Evolutionary conservation across 2,329 filamentous ascomycete genomes (phyloP).

Genomic region (Ambrosiella cleistominuta): DNA sequence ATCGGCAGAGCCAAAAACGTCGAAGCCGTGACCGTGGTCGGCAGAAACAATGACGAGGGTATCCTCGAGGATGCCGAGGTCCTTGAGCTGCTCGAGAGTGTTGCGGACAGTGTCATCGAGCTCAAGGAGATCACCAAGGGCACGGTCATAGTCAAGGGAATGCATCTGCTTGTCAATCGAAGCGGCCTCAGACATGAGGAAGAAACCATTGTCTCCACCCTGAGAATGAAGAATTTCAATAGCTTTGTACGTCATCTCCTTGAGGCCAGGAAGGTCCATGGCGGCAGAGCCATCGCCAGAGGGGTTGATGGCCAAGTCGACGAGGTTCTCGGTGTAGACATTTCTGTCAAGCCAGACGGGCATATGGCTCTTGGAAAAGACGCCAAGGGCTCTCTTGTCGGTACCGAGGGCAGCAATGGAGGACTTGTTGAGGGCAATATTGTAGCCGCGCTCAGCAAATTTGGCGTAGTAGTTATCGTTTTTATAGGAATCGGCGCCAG

Average conservation of each 20-base stretch:
- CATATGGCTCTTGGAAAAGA: conserved; percentile 59
- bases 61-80: conserved; percentile 49
- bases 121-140: conserved; percentile 69
- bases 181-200: conserved; percentile 75
- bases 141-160: conserved; percentile 65
- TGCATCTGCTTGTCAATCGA: conserved; percentile 89
- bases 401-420: conserved; percentile 40
- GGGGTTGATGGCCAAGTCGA: conserved; percentile 48
- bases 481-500: conserved; percentile 45
- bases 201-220: conserved; percentile 56
- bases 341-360: conserved; percentile 79
- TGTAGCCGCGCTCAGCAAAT: conserved; percentile 57
- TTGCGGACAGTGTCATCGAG: conserved; percentile 68
- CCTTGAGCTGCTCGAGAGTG: conserved; percentile 51
- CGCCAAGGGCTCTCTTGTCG: conserved; percentile 49
- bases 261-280: conserved; percentile 62
- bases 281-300: conserved; percentile 46
- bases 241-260: conserved; percentile 80
- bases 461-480: conserved; percentile 64
- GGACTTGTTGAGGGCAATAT: conserved; percentile 57
- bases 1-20: conserved; percentile 68
- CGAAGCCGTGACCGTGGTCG: conserved; percentile 83
- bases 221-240: conserved; percentile 57
- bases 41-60: conserved; percentile 67
- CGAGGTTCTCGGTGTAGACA: conserved; percentile 55